phyloP scores from a whole-genome alignment of 2,329 filamentous ascomycete species.

The Fusarium sp. region DNA sequence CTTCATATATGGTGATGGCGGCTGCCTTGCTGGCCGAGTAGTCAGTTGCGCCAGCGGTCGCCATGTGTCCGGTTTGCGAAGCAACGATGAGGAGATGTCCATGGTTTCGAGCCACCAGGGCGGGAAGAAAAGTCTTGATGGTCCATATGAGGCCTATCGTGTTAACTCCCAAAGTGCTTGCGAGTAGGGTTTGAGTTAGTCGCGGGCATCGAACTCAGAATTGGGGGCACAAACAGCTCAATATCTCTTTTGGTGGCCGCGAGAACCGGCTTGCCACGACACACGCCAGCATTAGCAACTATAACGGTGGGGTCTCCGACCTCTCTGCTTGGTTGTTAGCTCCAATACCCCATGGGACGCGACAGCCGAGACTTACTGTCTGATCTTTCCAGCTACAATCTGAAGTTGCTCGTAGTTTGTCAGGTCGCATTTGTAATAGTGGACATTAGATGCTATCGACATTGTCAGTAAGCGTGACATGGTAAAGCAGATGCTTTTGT shows the following conservation, averaged over 20 bases:
- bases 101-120: constrained; percentile 65
- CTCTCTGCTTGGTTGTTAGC: constrained; percentile 41
- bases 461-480: not conserved
- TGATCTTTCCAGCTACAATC: constrained; percentile 55
- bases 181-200: not conserved
- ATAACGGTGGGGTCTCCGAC: constrained; percentile 65
- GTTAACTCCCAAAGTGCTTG: constrained; percentile 65
- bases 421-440: constrained; percentile 69
- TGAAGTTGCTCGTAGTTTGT: constrained; percentile 59
- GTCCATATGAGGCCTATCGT: constrained; percentile 68
- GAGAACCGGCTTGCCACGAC: constrained; percentile 64
- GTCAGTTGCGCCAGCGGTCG: constrained; percentile 68
- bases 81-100: constrained; percentile 72
- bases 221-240: constrained; percentile 17
- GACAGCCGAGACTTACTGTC: not conserved
- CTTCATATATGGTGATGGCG: constrained; percentile 70
- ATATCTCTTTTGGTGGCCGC: constrained; percentile 59
- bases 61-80: constrained; percentile 62
- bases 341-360: not conserved
- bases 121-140: constrained; percentile 66
- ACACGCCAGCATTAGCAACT: constrained; percentile 68
- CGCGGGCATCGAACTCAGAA: not conserved
- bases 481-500: not conserved
- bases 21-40: constrained; percentile 71
- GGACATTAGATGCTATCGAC: constrained; percentile 49